Evolutionary conservation across 495 filamentous ascomycete species (phyloP), one percentile per base, ranked within the genome.

Genomic region (Platismatia glauca): DNA sequence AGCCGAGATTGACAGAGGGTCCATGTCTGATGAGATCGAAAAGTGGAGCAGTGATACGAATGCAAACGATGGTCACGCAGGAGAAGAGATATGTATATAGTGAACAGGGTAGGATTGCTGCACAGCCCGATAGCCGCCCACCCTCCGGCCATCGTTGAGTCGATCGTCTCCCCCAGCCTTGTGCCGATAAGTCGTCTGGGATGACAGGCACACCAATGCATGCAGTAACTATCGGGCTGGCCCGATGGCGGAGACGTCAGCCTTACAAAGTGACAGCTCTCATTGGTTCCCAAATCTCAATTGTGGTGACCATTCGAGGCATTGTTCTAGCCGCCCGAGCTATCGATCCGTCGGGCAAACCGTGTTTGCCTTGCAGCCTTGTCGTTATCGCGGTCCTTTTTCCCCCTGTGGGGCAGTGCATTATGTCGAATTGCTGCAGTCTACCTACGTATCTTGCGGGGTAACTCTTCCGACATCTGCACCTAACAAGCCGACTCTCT

Each of bases 1-100:
- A 34, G 52, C 64, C n/a, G 67, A 58, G 35, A 69, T 39, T 4
- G 67, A 64, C 24, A 69, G 48, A 13, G 67, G 67, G 29, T 69
- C 67, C 67, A 69, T 69, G 3, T 33, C 24, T 58, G 16, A 34
- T 44, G 59, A 22, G 35, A 29, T 0, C 56, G 9, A 31, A 34
- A 2, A 55, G 9, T 43, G 34, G 1, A 15, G 7, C 16, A 18
- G 15, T 4, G 16, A 16, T 9, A 29, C 4, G 9, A 22, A 12
- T 44, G 13, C 2, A 11, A 55, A n/a, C 3, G 18, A 56, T 62
- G 18, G 27, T 22, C 20, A 4, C 27, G 9, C 18, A 56, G 46
- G 48, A 33, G 24, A 37, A 34, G 24, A 12, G 29, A 13, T n/a
- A 7, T 1, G 38, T 8, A 35, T 27, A 62, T 27, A 43, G 43